Percentiles rank a stretch among this genome's conserved stretches.
Conservation (phyloP, 768 basidiomycete genomes). For the Mycena leptocephala region DNA sequence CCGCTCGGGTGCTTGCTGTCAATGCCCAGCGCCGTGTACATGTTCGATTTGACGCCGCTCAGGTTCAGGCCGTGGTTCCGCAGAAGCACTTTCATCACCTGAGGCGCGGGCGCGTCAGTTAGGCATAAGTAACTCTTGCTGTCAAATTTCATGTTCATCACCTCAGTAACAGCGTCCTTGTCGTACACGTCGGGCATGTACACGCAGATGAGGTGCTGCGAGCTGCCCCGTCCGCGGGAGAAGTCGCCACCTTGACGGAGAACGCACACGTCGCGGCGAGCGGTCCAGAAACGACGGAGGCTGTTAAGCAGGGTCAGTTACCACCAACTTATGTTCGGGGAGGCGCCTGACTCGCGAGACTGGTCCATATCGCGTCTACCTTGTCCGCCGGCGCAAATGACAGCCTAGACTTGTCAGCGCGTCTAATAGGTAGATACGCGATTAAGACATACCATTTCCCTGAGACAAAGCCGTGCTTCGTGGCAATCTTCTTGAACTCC, state of each 20-base stretch:
- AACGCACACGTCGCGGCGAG: conserved; percentile 71
- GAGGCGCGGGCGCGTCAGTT: neutral
- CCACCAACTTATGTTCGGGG: neutral
- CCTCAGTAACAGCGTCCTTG: conserved; percentile 71
- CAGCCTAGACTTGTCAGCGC: conserved; percentile 62
- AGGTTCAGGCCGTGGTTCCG: conserved; percentile 77
- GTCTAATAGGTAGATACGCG: neutral
- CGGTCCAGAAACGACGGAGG: conserved; percentile 77
- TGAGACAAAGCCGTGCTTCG: conserved; percentile 64
- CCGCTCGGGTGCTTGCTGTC: conserved; percentile 87
- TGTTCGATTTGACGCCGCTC: conserved; percentile 79
- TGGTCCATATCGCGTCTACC: conserved; percentile 76
- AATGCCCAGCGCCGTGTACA: conserved; percentile 77
- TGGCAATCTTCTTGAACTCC: conserved; percentile 74
- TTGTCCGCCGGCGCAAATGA: conserved; percentile 75
- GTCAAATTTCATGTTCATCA: conserved; percentile 38
- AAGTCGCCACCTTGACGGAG: conserved; percentile 79
- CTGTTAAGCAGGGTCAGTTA: conserved; percentile 49
- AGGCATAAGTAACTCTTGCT: too few species aligned
- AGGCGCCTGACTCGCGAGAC: conserved; percentile 68
- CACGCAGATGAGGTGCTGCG: conserved; percentile 80
- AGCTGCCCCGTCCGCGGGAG: conserved; percentile 58
- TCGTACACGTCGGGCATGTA: conserved; percentile 84
- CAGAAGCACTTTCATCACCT: conserved; percentile 82
- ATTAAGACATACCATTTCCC: conserved; percentile 80